Conservation (phyloP, 331 rosid species). For the Telfairia occidentalis region DNA sequence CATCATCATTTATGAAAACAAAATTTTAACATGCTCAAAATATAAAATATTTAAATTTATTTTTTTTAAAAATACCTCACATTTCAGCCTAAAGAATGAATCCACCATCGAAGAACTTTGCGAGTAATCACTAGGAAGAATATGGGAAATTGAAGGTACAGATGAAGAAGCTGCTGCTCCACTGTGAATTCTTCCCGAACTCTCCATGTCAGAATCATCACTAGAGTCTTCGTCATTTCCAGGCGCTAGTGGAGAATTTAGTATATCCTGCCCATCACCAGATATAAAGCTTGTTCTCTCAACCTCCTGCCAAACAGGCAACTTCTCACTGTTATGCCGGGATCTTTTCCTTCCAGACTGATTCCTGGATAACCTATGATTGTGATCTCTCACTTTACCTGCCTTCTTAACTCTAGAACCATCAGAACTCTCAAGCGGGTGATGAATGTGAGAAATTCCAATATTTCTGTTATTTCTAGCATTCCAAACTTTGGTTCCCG, state of each 20-base stretch:
- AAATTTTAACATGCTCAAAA: conserved; percentile 12
- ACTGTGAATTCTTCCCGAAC: conserved; percentile 64
- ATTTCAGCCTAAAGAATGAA: conserved; percentile 80
- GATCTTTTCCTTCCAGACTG: conserved; percentile 60
- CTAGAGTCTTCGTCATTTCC: conserved; percentile 47
- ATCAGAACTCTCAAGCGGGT: conserved; percentile 78
- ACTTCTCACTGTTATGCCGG: conserved; percentile 36
- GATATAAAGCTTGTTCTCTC: conserved; percentile 89
- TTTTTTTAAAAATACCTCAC: conserved; percentile 58
- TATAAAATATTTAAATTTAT: conserved; percentile 11
- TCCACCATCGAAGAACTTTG: conserved; percentile 46
- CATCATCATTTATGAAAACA: conserved; percentile 14
- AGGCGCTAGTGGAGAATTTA: conserved; percentile 38
- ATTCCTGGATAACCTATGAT: conserved; percentile 33
- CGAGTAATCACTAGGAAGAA: conserved; percentile 36
- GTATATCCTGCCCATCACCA: conserved; percentile 96
- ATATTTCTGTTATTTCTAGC: conserved; percentile 69
- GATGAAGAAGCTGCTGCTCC: conserved; percentile 88
- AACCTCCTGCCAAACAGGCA: conserved; percentile 71
- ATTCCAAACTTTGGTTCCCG: conserved; percentile 95
- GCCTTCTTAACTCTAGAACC: conserved; percentile 39
- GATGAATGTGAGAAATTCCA: conserved; percentile 66
- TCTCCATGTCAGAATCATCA: conserved; percentile 60
- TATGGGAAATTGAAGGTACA: conserved; percentile 34
- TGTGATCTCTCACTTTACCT: conserved; percentile 38